These are phyloP conservation scores for Pythium dissimile DNA, from an alignment of 352 stramenopile species.

Conservation along the genomic window DNA sequence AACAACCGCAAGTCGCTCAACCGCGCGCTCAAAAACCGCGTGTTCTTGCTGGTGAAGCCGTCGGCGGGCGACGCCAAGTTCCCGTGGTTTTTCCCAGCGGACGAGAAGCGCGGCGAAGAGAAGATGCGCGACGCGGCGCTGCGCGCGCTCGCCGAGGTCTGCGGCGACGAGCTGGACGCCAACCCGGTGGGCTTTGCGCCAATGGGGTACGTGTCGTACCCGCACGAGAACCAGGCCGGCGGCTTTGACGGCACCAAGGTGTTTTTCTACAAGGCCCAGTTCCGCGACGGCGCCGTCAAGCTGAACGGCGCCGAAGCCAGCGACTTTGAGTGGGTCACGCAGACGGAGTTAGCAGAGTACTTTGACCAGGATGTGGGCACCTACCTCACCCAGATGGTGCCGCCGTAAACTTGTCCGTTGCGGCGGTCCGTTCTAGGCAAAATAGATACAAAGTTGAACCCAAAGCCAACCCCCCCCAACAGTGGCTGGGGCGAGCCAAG, in stretches of 20 bases:
- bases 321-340: conserved; percentile 84
- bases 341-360: conserved; percentile 72
- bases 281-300: conserved; percentile 50
- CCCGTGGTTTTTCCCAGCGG: conserved; percentile 77
- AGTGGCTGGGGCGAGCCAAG: not conserved
- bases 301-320: conserved; percentile 54
- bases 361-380: conserved; percentile 57
- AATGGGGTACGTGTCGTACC: conserved; percentile 71
- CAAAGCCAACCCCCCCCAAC: no score
- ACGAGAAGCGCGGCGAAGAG: conserved; percentile 53
- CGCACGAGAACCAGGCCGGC: conserved; percentile 41
- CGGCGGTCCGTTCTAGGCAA: not conserved
- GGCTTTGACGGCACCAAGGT: conserved; percentile 78
- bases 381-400: conserved; percentile 81
- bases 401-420: conserved; percentile 41
- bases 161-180: conserved; percentile 45
- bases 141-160: conserved; percentile 44
- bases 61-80: conserved; percentile 39
- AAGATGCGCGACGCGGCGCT: conserved; percentile 82
- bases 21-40: conserved; percentile 71
- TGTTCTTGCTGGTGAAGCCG: conserved; percentile 78
- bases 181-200: conserved; percentile 68
- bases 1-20: conserved; percentile 88
- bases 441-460: conserved; percentile 16
- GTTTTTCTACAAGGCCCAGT: conserved; percentile 87